Conservation (phyloP, 1,139 yeast species). For the Candida smagusa region DNA sequence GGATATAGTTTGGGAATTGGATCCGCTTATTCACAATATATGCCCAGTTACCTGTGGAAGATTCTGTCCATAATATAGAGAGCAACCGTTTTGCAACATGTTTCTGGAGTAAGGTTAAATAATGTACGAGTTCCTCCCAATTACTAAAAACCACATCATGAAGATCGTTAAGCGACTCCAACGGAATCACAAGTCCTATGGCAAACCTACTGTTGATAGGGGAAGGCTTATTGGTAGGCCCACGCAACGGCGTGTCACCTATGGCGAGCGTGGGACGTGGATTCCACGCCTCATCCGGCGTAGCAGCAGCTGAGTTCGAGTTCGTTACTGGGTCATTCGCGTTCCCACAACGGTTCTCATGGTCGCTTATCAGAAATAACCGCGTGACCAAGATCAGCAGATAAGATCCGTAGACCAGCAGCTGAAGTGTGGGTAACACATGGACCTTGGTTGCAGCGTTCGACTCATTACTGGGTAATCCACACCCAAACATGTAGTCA, state of each 20-base stretch:
- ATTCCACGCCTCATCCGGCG: conserved; percentile 17
- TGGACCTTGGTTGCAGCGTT: conserved; percentile 47
- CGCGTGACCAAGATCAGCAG: conserved; percentile 44
- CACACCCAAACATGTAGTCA: conserved; percentile 57
- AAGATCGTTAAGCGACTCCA: conserved; percentile 30
- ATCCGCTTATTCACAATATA: conserved; percentile 36
- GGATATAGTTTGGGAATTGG: conserved; percentile 33
- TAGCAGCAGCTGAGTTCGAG: conserved; percentile 2
- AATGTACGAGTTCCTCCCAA: conserved; percentile 49
- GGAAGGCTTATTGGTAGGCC: neutral
- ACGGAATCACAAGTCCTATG: conserved; percentile 47
- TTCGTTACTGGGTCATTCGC: conserved; percentile 3
- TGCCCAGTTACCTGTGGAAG: conserved; percentile 12
- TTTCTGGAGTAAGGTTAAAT: conserved; percentile 37
- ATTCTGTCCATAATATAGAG: conserved; percentile 12
- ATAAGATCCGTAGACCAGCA: conserved; percentile 22
- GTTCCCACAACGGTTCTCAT: conserved; percentile 9
- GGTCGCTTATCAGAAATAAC: conserved; percentile 40
- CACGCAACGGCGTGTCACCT: conserved; percentile 7
- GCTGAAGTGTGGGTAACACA: conserved; percentile 40
- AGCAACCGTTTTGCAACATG: conserved; percentile 35
- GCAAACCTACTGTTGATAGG: conserved; percentile 39
- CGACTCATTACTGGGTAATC: conserved; percentile 50
- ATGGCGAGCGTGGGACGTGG: conserved; percentile 35
- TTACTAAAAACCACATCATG: conserved; percentile 44